Conservation (phyloP, 768 basidiomycete species). For the Tremella yokohamensis region DNA sequence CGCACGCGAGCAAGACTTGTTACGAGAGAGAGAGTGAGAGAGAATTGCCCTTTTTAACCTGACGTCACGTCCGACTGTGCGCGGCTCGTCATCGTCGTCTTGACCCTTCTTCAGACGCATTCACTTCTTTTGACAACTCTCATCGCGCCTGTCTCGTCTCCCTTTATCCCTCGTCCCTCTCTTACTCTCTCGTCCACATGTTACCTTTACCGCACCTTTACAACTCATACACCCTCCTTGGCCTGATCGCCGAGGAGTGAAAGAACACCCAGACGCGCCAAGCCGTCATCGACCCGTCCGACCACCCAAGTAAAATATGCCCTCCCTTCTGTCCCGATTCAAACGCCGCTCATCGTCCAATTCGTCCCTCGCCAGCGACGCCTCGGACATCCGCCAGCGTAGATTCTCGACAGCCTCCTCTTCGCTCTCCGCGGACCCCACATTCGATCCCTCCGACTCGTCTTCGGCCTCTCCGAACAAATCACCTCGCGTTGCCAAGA, state of each 20-base stretch:
- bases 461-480: neutral
- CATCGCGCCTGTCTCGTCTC: neutral
- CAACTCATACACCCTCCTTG: no score
- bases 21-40: no score
- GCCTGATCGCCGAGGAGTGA: no score
- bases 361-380: conserved; percentile 13
- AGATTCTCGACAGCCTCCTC: conserved; percentile 9
- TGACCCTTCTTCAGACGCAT: neutral
- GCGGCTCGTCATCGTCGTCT: neutral
- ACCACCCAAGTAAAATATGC: conserved; percentile 13
- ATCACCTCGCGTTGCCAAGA: conserved; percentile 3
- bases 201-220: neutral
- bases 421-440: neutral
- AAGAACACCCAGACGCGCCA: no score
- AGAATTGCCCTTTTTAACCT: no score
- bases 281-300: no score
- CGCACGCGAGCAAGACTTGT: no score
- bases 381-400: conserved; percentile 8
- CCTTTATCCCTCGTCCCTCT: neutral
- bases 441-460: no score
- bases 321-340: conserved; percentile 38
- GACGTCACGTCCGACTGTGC: no score
- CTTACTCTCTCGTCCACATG: neutral
- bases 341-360: conserved; percentile 33
- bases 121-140: neutral